Conservation (phyloP, 805 yeast genomes). For the Kuraishia piskuri region DNA sequence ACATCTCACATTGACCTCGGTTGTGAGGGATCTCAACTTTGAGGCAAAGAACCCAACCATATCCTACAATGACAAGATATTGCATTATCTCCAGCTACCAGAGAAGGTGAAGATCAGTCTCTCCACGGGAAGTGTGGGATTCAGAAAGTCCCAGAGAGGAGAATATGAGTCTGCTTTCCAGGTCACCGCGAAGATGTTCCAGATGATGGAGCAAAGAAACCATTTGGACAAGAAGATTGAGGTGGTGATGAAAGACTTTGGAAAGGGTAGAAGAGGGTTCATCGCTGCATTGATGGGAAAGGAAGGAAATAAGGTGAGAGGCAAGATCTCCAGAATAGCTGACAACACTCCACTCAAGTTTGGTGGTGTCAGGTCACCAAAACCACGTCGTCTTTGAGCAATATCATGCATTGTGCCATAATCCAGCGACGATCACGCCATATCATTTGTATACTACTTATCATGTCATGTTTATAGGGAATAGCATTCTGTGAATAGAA, state of each 20-base stretch:
- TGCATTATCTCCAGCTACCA: constrained; percentile 72
- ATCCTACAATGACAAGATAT: constrained; percentile 59
- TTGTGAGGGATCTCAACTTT: constrained; percentile 54
- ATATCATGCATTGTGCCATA: not conserved
- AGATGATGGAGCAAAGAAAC: constrained; percentile 55
- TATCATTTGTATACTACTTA: not conserved
- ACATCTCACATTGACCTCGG: constrained; percentile 64
- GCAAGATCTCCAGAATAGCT: constrained; percentile 58
- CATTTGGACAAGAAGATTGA: constrained; percentile 59
- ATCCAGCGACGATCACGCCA: not conserved
- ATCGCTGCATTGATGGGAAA: constrained; percentile 77
- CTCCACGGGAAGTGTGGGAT: constrained; percentile 83
- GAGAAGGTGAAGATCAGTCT: constrained; percentile 63
- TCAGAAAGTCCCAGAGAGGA: constrained; percentile 81
- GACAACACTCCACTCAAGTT: constrained; percentile 80
- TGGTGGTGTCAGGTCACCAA: constrained; percentile 89
- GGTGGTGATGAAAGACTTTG: constrained; percentile 70
- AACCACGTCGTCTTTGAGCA: constrained; percentile 59
- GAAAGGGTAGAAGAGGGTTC: constrained; percentile 87
- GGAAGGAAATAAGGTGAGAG: constrained; percentile 69
- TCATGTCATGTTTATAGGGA: not conserved
- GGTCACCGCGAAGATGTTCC: constrained; percentile 65
- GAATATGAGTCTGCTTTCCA: constrained; percentile 93
- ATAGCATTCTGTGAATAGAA: not conserved
- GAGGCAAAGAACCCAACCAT: constrained; percentile 45